Conservation (phyloP, 208 protist genomes). For the Acanthamoeba royreba region DNA sequence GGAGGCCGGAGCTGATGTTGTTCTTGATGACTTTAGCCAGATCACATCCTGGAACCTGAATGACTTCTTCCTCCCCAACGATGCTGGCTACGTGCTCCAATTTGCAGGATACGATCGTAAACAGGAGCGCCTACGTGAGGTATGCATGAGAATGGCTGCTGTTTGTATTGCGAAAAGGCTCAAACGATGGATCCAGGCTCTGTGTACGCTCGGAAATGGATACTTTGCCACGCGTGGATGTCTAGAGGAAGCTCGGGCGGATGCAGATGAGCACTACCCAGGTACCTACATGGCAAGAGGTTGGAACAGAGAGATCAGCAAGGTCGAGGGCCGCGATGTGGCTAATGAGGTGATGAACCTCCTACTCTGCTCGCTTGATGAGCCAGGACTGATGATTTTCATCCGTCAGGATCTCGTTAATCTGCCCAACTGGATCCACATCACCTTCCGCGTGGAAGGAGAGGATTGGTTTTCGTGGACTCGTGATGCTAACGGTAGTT, state of each 20-base stretch:
- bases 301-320: slow-evolving; percentile 10
- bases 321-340: background rate
- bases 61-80: slow-evolving; percentile 36
- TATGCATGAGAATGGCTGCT: background rate
- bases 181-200: background rate
- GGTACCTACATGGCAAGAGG: slow-evolving; percentile 39
- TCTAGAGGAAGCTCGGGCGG: background rate
- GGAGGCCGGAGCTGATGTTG: background rate
- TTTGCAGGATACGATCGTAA: background rate
- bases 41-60: slow-evolving; percentile 26
- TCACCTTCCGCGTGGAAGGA: background rate
- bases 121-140: background rate
- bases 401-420: slow-evolving; percentile 24
- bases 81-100: background rate
- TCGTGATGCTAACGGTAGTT: background rate
- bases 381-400: background rate
- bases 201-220: slow-evolving; percentile 38
- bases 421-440: slow-evolving; percentile 30
- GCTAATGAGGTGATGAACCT: background rate
- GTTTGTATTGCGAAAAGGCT: background rate
- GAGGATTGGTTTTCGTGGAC: background rate
- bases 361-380: background rate
- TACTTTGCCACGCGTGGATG: slow-evolving; percentile 36
- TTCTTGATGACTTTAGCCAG: slow-evolving; percentile 36
- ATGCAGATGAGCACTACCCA: slow-evolving; percentile 19